Conservation (phyloP, 192 early-diverging fungal species). For the Borealophlyctis nickersoniae region DNA sequence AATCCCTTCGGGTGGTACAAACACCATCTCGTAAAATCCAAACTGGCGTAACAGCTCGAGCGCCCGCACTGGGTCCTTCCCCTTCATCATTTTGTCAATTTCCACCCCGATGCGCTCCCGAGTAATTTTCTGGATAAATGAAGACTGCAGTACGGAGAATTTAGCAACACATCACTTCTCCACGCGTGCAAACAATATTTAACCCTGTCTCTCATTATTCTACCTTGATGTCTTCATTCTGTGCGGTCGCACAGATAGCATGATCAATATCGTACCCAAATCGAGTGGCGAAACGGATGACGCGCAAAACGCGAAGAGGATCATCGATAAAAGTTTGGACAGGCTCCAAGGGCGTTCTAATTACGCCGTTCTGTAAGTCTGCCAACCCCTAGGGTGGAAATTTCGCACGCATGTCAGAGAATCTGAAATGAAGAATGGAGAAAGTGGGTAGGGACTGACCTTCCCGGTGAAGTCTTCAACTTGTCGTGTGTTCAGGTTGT, state of each 20-base stretch:
- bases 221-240: slow-evolving; percentile 54
- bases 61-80: slow-evolving; percentile 50
- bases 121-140: slow-evolving; percentile 80
- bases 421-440: background rate
- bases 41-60: slow-evolving; percentile 44
- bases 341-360: slow-evolving; percentile 89
- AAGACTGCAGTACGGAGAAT: slow-evolving; percentile 32
- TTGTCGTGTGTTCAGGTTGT: slow-evolving; percentile 78
- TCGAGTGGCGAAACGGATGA: slow-evolving; percentile 90
- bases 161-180: too few relatives aligned
- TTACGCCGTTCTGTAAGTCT: slow-evolving; percentile 68
- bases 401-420: background rate
- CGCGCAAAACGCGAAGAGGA: slow-evolving; percentile 89
- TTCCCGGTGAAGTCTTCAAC: slow-evolving; percentile 30
- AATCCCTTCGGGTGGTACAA: slow-evolving; percentile 27
- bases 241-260: slow-evolving; percentile 60
- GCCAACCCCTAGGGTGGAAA: slow-evolving; percentile 52
- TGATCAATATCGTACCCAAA: slow-evolving; percentile 76
- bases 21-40: slow-evolving; percentile 45
- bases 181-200: slow-evolving; percentile 16
- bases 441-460: background rate
- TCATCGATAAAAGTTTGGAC: slow-evolving; percentile 91
- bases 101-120: slow-evolving; percentile 90
- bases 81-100: slow-evolving; percentile 88
- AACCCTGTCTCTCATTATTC: background rate